A percentile compares a stretch with the other conserved stretches of the same genome.
Conservation (phyloP, 1,284 basidiomycete genomes). For the Ganoderma leucocontextum region DNA sequence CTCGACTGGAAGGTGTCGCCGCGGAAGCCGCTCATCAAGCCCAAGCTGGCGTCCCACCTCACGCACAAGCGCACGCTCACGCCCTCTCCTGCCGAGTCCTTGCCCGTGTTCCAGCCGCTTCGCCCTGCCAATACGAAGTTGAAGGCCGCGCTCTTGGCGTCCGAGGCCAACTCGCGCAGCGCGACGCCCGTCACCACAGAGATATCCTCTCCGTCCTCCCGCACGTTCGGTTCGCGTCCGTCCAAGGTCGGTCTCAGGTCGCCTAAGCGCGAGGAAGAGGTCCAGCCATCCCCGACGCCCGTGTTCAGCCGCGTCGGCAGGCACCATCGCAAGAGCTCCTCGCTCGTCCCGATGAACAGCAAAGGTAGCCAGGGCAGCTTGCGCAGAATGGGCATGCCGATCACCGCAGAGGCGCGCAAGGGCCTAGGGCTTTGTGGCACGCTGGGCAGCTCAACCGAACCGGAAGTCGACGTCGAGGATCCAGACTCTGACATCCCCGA, state of each 20-base stretch:
- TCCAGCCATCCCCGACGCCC: conserved; percentile 47
- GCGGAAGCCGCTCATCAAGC: conserved; percentile 43
- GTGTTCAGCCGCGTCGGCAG: conserved; percentile 56
- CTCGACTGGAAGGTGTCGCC: conserved; percentile 59
- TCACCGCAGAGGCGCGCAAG: conserved; percentile 59
- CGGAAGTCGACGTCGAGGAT: conserved; percentile 59
- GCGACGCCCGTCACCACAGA: conserved; percentile 22
- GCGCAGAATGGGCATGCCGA: conserved; percentile 43
- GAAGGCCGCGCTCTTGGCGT: conserved; percentile 34
- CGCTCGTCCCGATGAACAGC: conserved; percentile 41
- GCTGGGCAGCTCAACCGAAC: conserved; percentile 60
- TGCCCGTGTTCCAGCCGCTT: conserved; percentile 66
- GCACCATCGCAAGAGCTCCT: conserved; percentile 48
- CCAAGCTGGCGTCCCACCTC: conserved; percentile 39
- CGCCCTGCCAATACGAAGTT: conserved; percentile 52
- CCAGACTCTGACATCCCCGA: conserved; percentile 80
- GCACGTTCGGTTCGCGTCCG: conserved; percentile 59
- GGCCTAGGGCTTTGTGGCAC: conserved; percentile 70
- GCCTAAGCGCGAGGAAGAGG: conserved; percentile 37
- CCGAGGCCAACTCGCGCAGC: conserved; percentile 23
- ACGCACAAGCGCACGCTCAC: conserved; percentile 61
- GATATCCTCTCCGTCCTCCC: conserved; percentile 32
- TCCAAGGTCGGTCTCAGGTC: conserved; percentile 42
- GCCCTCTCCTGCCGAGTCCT: conserved; percentile 60
- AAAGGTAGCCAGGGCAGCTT: conserved; percentile 39